These are phyloP conservation scores for Pascua guehoae DNA, from an alignment of 1,284 basidiomycete species.

Conservation along the genomic window DNA sequence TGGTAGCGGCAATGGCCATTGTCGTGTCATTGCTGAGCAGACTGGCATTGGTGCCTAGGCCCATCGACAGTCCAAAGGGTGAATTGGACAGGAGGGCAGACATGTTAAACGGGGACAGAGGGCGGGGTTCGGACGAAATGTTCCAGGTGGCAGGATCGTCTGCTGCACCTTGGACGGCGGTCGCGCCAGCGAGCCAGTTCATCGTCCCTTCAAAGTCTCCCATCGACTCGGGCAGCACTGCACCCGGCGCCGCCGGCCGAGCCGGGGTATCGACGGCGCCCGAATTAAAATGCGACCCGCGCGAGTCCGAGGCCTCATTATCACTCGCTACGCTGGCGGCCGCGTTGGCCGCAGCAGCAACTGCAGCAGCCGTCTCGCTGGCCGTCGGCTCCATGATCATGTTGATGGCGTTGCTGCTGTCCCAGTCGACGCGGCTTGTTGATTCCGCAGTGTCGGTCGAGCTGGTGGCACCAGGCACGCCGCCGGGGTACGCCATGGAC, in stretches of 20 bases:
- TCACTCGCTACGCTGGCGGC: constrained; percentile 2
- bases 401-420: constrained; percentile 25
- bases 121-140: constrained; percentile 13
- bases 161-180: not conserved
- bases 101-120: constrained; percentile 33
- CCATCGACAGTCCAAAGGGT: constrained; percentile 18
- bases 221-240: constrained; percentile 28
- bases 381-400: constrained; percentile 20
- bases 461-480: constrained; percentile 21
- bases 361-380: not conserved
- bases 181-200: constrained; percentile 33
- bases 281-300: constrained; percentile 20
- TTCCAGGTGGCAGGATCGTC: not conserved
- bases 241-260: constrained; percentile 29
- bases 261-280: constrained; percentile 28
- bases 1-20: constrained; percentile 12
- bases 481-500: constrained; percentile 47
- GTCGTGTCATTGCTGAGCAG: constrained; percentile 18
- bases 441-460: not conserved
- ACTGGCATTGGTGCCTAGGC: not conserved
- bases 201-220: constrained; percentile 41
- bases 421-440: not conserved
- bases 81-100: constrained; percentile 36
- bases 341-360: not conserved
- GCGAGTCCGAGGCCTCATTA: constrained; percentile 6